Base-by-base conservation (phyloP, 345 rosid species). In the Sonneratia caseolaris region DNA sequence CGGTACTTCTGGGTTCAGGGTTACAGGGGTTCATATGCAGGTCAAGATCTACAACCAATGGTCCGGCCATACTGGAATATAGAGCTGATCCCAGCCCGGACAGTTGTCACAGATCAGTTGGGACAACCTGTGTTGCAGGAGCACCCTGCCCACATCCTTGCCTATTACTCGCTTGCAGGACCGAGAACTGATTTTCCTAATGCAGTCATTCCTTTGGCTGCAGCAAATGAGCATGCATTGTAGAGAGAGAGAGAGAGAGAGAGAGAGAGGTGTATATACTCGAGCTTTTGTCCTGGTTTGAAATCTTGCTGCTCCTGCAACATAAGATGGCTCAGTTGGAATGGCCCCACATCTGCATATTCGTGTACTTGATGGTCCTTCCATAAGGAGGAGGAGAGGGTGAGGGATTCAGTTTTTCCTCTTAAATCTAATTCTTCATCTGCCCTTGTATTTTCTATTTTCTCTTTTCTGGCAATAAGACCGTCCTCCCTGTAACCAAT, bases 1-100 rank as follows among this genome's bases (percentile, higher is more conserved):
- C 91, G 99, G 81, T 96, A 91, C 73, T 73, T 96, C 42, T 96
- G 99, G 99, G 96, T 96, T 70, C 98, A 96, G 76, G 98, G 99
- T 0, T 96, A 92, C 57, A 75, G 88, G 84, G 84, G 76, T 72
- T 82, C 94, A 5, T 3, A 66, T 22, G 65, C 76, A 0, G 88
- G 91, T 38, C 86, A 70, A 53, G 98, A 86, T 76, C 84, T 96
- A 37, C 70, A 83, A 75, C 70, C 82, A 45, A 95, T 95, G 99
- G 87, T 82, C 75, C 85, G 98, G 65, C 99, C 99, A 1, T 89
- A 79, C 76, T 95, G 99, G 99, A 95, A 95, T 70, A 92, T 95
- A 0, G 99, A 95, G 83, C 78, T 92, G 76, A 92, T 92, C 42
- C 94, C 89, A 42, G 66, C 90, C 0, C 81, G 97, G 74, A 81